phyloP scores from a whole-genome alignment of 495 filamentous ascomycete genomes.

The Penicillium diatomitis region DNA sequence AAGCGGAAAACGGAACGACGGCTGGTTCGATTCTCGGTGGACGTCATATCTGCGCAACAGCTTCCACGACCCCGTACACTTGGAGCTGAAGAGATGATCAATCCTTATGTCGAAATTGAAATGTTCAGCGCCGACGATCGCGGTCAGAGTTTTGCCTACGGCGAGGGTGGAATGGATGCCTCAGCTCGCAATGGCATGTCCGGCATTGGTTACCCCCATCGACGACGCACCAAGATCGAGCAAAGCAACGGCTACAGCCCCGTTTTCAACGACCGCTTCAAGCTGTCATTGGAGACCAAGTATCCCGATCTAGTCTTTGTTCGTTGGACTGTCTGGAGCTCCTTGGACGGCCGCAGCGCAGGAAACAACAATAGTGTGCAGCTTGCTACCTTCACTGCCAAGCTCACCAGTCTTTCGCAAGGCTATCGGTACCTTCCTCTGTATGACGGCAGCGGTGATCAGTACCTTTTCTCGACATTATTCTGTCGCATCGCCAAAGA shows the following conservation, averaged over 20 bases:
- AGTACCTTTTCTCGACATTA: slow-evolving; percentile 87
- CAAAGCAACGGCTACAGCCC: slow-evolving; percentile 89
- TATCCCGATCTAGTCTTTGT: slow-evolving; percentile 92
- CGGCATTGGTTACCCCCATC: slow-evolving; percentile 66
- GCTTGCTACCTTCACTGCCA: slow-evolving; percentile 83
- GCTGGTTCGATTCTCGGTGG: slow-evolving; percentile 70
- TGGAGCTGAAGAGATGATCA: slow-evolving; percentile 61
- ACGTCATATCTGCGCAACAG: slow-evolving; percentile 89
- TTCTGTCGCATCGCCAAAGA: slow-evolving; percentile 78
- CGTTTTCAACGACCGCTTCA: slow-evolving; percentile 65
- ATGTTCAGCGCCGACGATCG: slow-evolving; percentile 92
- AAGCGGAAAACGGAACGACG: slow-evolving; percentile 50
- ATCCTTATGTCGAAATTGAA: slow-evolving; percentile 91
- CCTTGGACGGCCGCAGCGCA: slow-evolving; percentile 54
- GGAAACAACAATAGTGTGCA: slow-evolving; percentile 54
- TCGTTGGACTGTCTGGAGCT: slow-evolving; percentile 83
- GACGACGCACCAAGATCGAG: slow-evolving; percentile 66
- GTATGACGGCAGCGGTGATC: slow-evolving; percentile 78
- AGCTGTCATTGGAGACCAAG: slow-evolving; percentile 73
- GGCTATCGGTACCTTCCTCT: slow-evolving; percentile 97
- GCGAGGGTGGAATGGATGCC: slow-evolving; percentile 61
- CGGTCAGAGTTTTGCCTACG: slow-evolving; percentile 49
- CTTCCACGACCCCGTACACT: slow-evolving; percentile 72
- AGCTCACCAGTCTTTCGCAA: slow-evolving; percentile 78
- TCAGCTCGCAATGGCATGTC: slow-evolving; percentile 60